phyloP scores from a whole-genome alignment of 306 rosid genomes.

The Lathyrus aphaca region DNA sequence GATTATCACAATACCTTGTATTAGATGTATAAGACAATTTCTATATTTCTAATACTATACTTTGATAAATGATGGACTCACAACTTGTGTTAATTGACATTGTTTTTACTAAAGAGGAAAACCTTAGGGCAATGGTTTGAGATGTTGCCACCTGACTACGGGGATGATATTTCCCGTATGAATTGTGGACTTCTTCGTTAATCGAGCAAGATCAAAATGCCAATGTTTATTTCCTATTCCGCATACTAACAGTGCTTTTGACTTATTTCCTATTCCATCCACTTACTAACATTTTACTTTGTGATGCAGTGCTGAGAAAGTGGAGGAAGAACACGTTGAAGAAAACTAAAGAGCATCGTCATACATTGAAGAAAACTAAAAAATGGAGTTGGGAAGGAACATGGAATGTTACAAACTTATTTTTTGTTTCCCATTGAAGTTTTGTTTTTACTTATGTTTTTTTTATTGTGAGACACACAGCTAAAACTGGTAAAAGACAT shows the following conservation, averaged over 20 bases:
- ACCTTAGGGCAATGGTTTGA: background rate
- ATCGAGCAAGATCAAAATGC: too few species aligned
- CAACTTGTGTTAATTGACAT: background rate
- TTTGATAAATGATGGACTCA: background rate
- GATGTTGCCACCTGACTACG: background rate
- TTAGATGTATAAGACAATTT: too few species aligned
- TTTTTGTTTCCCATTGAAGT: constrained; percentile 42
- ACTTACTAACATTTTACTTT: constrained; percentile 31
- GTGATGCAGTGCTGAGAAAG: constrained; percentile 71
- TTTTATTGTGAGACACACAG: constrained; percentile 37
- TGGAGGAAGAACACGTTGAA: constrained; percentile 56
- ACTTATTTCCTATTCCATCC: background rate
- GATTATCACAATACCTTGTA: background rate
- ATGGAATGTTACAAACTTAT: constrained; percentile 34
- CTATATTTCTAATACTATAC: background rate
- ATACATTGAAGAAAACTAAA: constrained; percentile 55
- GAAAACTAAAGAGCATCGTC: constrained; percentile 49
- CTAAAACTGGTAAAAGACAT: constrained; percentile 45
- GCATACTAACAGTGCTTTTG: constrained; percentile 21
- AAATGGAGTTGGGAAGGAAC: constrained; percentile 44
- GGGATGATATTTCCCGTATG: background rate
- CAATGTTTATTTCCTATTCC: too few species aligned
- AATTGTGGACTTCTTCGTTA: too few species aligned
- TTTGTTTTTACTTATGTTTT: constrained; percentile 44
- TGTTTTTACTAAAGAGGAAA: background rate